Conservation (phyloP, 768 basidiomycete genomes). For the Lenzites betulinus region DNA sequence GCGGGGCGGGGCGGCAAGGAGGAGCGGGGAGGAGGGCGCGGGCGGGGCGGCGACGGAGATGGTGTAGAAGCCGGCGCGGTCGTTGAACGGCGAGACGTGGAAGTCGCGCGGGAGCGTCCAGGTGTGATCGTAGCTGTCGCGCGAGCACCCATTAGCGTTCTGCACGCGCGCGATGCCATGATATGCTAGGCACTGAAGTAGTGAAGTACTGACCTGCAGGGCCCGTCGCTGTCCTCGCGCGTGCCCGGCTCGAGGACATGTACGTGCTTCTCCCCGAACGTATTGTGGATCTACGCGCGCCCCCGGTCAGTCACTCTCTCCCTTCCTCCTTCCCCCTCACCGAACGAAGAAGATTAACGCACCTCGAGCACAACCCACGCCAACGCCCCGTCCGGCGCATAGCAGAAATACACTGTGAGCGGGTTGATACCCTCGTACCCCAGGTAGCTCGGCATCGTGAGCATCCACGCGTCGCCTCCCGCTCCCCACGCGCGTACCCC, state of each 20-base stretch:
- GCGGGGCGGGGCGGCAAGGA: conserved; percentile 33
- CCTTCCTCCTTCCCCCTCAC: background rate
- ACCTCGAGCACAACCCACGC: conserved; percentile 62
- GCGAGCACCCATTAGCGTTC: background rate
- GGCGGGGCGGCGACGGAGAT: conserved; percentile 54
- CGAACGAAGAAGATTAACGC: conserved; percentile 8
- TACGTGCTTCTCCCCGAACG: conserved; percentile 69
- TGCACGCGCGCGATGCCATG: too few species aligned
- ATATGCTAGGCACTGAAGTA: too few species aligned
- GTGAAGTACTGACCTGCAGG: conserved; percentile 16
- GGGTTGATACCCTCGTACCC: conserved; percentile 76
- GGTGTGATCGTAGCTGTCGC: conserved; percentile 53
- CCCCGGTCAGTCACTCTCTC: background rate
- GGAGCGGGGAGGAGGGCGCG: conserved; percentile 28
- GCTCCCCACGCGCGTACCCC: conserved; percentile 4
- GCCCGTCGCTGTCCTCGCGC: conserved; percentile 42
- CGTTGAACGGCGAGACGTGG: conserved; percentile 79
- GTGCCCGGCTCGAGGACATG: conserved; percentile 52
- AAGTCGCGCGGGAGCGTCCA: conserved; percentile 71
- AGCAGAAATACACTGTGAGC: conserved; percentile 67
- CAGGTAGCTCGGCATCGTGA: conserved; percentile 71
- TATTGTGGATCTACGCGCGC: conserved; percentile 62
- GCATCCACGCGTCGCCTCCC: conserved; percentile 58
- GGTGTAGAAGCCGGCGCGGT: conserved; percentile 64
- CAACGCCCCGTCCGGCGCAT: conserved; percentile 38